A percentile compares a stretch with the other conserved stretches of the same genome.
These are phyloP conservation scores for Aspergillus sclerotialis DNA, from an alignment of 2,329 filamentous ascomycete genomes.

Conservation along the genomic window DNA sequence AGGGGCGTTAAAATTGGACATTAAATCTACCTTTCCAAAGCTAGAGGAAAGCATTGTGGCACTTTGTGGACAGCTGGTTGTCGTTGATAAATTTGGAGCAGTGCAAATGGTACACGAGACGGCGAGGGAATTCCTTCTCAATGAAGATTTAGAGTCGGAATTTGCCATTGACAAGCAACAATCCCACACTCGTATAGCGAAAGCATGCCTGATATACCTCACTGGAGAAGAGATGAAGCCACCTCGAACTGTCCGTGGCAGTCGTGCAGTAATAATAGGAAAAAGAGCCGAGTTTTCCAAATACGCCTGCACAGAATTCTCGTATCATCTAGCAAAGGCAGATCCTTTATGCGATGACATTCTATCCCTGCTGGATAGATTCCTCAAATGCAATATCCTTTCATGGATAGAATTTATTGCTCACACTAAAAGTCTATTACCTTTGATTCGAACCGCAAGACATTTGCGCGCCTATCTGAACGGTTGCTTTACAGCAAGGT, in stretches of 20 bases:
- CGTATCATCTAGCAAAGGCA: constrained; percentile 27
- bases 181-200: constrained; percentile 27
- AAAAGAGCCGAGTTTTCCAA: constrained; percentile 11
- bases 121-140: constrained; percentile 19
- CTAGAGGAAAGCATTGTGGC: constrained; percentile 19
- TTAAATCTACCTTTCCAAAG: constrained; percentile 22
- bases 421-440: constrained; percentile 5
- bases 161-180: constrained; percentile 20
- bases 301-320: constrained; percentile 28
- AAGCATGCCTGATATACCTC: constrained; percentile 29
- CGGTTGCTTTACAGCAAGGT: constrained; percentile 4
- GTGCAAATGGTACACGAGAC: constrained; percentile 36
- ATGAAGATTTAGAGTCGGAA: constrained; percentile 17
- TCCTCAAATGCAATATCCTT: constrained; percentile 28
- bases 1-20: constrained; percentile 27
- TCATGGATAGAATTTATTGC: constrained; percentile 30
- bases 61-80: constrained; percentile 32
- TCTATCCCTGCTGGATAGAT: constrained; percentile 19
- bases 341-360: constrained; percentile 12
- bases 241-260: constrained; percentile 16
- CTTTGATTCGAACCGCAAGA: constrained; percentile 8
- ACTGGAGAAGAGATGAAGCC: constrained; percentile 28
- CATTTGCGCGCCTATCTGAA: constrained; percentile 10
- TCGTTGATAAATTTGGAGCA: constrained; percentile 24
- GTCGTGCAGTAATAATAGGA: constrained; percentile 2